Base-by-base conservation (phyloP, 129 eudicot genomes). In the Heracleum sosnowskyi region DNA sequence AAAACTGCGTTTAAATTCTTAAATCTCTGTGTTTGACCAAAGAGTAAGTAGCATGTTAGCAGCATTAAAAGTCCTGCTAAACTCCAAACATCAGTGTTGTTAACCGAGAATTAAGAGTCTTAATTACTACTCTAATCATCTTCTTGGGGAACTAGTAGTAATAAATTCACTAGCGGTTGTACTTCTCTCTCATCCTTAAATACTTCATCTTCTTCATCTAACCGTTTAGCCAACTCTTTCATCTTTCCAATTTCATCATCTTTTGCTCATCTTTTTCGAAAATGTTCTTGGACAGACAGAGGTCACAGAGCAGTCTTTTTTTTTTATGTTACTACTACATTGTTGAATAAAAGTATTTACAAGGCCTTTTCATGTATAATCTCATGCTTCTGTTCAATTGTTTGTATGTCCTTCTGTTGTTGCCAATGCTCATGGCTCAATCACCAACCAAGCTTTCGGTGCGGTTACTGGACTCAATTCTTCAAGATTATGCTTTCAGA, bases 401-500 rank as follows among this genome's bases (percentile, higher is more conserved):
- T 79, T 47, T 83, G 15, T 78, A 44, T 51, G 44, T 72, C 42
- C 26, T 81, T 35, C 37, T 89, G 69, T 83, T 74, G 55, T 73
- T 78, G 42, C 76, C 85, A 37, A 26, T 57, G 47, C 77, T 84
- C 33, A 79, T 36, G 57, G 80, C 90, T 73, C 84, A 89, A 74
- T 76, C 86, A 39, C 76, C 75, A 22, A 13, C 77, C 36, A 55
- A 53, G 75, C 77, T 69, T 36, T 85, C 95, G 24, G 77, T 91
- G 2, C 85, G 86, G 5, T 73, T 80, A 7, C 89, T 92, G 22
- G 97, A 92, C 81, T 86, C 97, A 62, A 31, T 88, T 17, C 96
- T 92, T 71, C 97, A 92, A 82, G 91, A 87, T 42, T 82, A 87
- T 78, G 97, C 93, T 64, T 92, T 86, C 83, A 86, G 87, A 78